phyloP scores from a whole-genome alignment of 2,329 filamentous ascomycete genomes.

The Neobulgaria alba region DNA sequence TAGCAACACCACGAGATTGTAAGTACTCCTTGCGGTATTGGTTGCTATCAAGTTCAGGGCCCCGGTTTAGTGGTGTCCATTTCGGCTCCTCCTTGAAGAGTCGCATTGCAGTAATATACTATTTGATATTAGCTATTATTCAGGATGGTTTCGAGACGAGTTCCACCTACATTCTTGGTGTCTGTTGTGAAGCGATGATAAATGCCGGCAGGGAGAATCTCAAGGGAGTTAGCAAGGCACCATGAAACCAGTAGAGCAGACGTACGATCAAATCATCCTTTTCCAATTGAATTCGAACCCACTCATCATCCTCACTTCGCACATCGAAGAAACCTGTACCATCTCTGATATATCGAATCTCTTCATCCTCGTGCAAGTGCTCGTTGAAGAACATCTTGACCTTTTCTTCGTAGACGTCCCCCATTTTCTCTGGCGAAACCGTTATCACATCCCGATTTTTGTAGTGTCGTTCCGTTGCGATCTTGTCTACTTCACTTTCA shows the following conservation, averaged over 20 bases:
- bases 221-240: conserved; percentile 8
- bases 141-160: conserved; percentile 1
- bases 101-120: conserved; percentile 95
- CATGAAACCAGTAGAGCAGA: not conserved
- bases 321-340: conserved; percentile 93
- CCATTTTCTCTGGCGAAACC: conserved; percentile 80
- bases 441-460: conserved; percentile 92
- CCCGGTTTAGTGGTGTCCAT: conserved; percentile 89
- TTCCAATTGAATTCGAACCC: conserved; percentile 78
- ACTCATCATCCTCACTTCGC: conserved; percentile 69
- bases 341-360: conserved; percentile 89
- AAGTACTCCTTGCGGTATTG: conserved; percentile 72
- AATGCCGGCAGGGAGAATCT: conserved; percentile 83
- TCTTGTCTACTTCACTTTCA: conserved; percentile 58
- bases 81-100: conserved; percentile 98
- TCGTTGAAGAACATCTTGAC: conserved; percentile 91
- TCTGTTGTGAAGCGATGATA: conserved; percentile 98
- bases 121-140: conserved; percentile 4
- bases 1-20: conserved; percentile 1
- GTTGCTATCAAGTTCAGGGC: conserved; percentile 69
- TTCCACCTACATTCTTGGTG: conserved; percentile 66
- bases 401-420: conserved; percentile 82
- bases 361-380: conserved; percentile 96
- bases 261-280: conserved; percentile 71
- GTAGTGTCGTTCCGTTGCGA: conserved; percentile 72